phyloP scores from a whole-genome alignment of 495 filamentous ascomycete genomes.

The Xylaria longipes region DNA sequence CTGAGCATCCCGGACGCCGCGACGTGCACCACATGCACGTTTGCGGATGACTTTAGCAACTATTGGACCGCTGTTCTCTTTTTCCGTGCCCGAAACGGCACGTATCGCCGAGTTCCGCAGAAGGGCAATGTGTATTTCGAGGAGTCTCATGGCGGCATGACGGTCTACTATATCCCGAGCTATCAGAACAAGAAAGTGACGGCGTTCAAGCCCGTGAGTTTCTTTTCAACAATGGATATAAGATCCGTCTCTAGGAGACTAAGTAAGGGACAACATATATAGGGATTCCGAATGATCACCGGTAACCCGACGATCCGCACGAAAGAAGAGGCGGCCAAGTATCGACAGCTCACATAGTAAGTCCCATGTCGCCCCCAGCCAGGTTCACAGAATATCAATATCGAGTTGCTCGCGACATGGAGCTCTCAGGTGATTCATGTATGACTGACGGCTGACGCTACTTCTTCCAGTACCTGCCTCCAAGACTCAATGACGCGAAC shows the following conservation, averaged over 20 bases:
- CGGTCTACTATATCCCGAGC: conserved; percentile 49
- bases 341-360: conserved; percentile 42
- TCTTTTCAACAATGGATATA: neutral
- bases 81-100: conserved; percentile 44
- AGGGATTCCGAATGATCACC: conserved; percentile 44
- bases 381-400: no score
- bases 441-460: no score
- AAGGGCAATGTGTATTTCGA: conserved; percentile 47
- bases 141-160: conserved; percentile 46
- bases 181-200: conserved; percentile 43
- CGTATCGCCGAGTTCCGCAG: conserved; percentile 41
- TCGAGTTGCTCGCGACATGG: neutral
- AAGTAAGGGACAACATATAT: neutral
- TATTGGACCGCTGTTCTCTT: conserved; percentile 46
- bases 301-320: conserved; percentile 38
- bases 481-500: conserved; percentile 39
- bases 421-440: neutral
- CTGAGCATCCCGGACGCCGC: conserved; percentile 36
- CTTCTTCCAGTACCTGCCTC: conserved; percentile 33
- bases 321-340: conserved; percentile 35
- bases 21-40: conserved; percentile 43
- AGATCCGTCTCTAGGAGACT: neutral
- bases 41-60: conserved; percentile 49
- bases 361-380: no score
- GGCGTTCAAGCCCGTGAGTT: conserved; percentile 43